phyloP scores from a whole-genome alignment of 2,329 filamentous ascomycete genomes.

The Xylaria sp. region DNA sequence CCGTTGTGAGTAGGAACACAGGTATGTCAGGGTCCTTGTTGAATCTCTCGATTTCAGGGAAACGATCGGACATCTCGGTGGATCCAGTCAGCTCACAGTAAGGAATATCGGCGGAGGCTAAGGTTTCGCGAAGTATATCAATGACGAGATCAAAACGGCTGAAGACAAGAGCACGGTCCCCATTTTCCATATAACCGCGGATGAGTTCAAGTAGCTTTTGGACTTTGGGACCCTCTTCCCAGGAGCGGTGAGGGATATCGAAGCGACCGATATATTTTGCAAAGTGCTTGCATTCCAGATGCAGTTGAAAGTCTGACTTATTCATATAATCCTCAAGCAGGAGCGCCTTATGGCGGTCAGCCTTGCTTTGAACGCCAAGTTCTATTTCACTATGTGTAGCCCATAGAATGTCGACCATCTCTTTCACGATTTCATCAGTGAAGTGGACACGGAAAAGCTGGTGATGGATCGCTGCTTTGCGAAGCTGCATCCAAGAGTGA shows the following conservation, averaged over 20 bases:
- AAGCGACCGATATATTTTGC: conserved; percentile 62
- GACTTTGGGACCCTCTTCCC: conserved; percentile 83
- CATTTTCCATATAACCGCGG: conserved; percentile 76
- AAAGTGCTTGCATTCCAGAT: conserved; percentile 72
- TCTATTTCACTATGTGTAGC: conserved; percentile 70
- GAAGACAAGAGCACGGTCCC: conserved; percentile 90
- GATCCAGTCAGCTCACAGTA: conserved; percentile 89
- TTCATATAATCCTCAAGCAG: conserved; percentile 66
- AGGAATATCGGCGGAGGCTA: conserved; percentile 76
- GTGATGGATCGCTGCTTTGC: conserved; percentile 92
- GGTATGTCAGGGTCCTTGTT: conserved; percentile 79
- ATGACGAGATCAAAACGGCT: conserved; percentile 93
- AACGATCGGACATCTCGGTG: conserved; percentile 84
- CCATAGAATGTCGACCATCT: conserved; percentile 82
- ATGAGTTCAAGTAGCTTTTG: conserved; percentile 81
- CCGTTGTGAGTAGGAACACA: conserved; percentile 92
- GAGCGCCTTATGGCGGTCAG: conserved; percentile 63
- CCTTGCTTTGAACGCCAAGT: conserved; percentile 53
- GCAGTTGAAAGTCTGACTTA: conserved; percentile 73
- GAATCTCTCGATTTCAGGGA: conserved; percentile 89
- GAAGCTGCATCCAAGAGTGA: conserved; percentile 88
- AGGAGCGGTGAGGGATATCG: conserved; percentile 64
- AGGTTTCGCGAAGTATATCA: conserved; percentile 86
- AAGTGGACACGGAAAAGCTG: conserved; percentile 87
- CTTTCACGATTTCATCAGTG: conserved; percentile 75